Evolutionary conservation across 2,329 filamentous ascomycete genomes (phyloP).

Genomic region (Alternaria hordeiaustralica): DNA sequence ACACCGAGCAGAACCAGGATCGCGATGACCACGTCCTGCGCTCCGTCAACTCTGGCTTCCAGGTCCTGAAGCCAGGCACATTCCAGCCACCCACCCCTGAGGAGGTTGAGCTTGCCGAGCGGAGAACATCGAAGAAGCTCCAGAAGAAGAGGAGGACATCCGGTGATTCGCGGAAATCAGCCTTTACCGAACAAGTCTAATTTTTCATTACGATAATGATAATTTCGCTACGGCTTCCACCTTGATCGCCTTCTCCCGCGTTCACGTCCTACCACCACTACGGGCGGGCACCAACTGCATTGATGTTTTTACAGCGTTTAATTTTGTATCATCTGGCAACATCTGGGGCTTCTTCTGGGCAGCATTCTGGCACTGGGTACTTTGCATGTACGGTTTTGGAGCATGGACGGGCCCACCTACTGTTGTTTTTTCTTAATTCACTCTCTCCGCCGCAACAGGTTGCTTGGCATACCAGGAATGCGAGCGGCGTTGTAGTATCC

Average conservation of each 20-base stretch:
- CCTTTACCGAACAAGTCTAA: slow-evolving; percentile 48
- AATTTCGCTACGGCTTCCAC: slow-evolving; percentile 14
- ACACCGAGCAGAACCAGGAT: slow-evolving; percentile 37
- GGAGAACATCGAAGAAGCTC: slow-evolving; percentile 49
- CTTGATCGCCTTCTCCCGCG: too few species aligned
- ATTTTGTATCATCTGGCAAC: slow-evolving; percentile 30
- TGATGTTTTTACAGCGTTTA: slow-evolving; percentile 34
- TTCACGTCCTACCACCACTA: too few species aligned
- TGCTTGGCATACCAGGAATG: slow-evolving; percentile 8
- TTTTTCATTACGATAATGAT: slow-evolving; percentile 18
- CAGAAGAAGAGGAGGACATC: slow-evolving; percentile 53
- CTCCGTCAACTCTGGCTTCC: slow-evolving; percentile 52
- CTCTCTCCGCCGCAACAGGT: slow-evolving; percentile 6
- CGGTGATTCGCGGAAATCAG: slow-evolving; percentile 38
- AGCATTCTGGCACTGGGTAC: slow-evolving; percentile 6
- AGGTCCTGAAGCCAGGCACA: slow-evolving; percentile 50
- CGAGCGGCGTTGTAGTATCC: slow-evolving; percentile 11
- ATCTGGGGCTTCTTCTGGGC: slow-evolving; percentile 15
- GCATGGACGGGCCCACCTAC: slow-evolving; percentile 1
- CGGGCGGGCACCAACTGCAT: slow-evolving; percentile 26
- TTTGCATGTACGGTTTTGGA: slow-evolving; percentile 19
- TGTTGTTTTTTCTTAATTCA: slow-evolving; percentile 5
- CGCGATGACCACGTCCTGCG: slow-evolving; percentile 46
- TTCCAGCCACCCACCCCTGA: slow-evolving; percentile 42
- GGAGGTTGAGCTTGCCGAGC: slow-evolving; percentile 37